phyloP scores from a whole-genome alignment of 1,284 basidiomycete genomes.

The Leccinum griseonigrum region DNA sequence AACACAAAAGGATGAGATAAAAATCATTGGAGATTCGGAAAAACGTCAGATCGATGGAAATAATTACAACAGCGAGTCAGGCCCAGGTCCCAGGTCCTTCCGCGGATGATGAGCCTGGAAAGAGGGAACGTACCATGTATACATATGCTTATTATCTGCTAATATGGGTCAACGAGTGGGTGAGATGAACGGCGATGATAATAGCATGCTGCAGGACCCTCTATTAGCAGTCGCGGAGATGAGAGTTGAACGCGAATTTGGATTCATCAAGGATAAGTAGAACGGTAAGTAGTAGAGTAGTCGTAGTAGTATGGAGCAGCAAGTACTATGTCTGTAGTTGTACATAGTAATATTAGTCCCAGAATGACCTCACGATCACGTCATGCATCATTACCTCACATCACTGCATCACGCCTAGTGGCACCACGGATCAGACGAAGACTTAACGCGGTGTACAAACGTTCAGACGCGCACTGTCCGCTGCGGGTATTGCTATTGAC shows the following conservation, averaged over 20 bases:
- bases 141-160: not conserved
- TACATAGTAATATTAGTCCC: no score
- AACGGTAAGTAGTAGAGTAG: no score
- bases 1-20: not conserved
- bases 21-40: not conserved
- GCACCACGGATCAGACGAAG: not conserved
- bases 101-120: not conserved
- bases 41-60: not conserved
- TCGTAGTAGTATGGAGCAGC: no score
- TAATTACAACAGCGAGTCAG: not conserved
- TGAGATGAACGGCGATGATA: not conserved
- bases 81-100: not conserved
- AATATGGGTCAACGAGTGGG: not conserved
- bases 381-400: not conserved
- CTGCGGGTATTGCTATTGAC: not conserved
- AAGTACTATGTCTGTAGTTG: no score
- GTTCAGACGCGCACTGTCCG: not conserved
- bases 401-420: not conserved
- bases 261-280: no score
- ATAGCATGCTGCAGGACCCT: not conserved
- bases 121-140: not conserved
- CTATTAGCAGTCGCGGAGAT: not conserved
- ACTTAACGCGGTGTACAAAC: not conserved
- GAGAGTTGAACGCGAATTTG: not conserved
- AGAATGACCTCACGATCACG: not conserved